Evolutionary conservation across 83 land plant genomes (phyloP), one percentile per base, ranked within the genome.

Genomic region (Larix sibirica): DNA sequence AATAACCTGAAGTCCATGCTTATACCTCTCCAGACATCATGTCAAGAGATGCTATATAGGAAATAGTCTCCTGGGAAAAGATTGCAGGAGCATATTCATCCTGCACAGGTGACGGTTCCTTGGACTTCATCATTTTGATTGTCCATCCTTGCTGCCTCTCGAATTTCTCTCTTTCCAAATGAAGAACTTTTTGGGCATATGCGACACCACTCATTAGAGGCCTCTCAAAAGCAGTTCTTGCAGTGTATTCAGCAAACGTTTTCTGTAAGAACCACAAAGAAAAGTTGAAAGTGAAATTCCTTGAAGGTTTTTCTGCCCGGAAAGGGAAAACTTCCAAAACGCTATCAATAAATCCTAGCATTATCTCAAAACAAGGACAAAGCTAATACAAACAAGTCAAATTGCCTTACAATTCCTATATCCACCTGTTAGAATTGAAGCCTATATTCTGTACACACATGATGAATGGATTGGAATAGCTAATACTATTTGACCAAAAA

Each of bases 161-260:
- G 88, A 96, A 95, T n/a, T 76, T 68, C 77, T 89, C 93, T 75
- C 99, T 87, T 64, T 96, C 89, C 44, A 88, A 82, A 44, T 96
- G 96, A 47, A 82, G 81, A 50, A 95, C 99, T 85, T 85, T 91
- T 69, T 90, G 79, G 70, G 99, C 98, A 90, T 96, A 96, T 3
- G 99, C 96, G 44, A 96, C 99, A 68, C 98, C 98, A 81, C 92
- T 93, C 77, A 94, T 92, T 79, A 96, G 86, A 23, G 99, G 99
- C 81, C 99, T 90, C 80, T 95, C 99, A 81, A 95, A 96, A 10
- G 99, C 88, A 59, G 99, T 96, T 58, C 94, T 90, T 59, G 90
- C 96, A 28, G 99, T 92, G 82, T 95, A 95, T 58, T 86, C 88
- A 75, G 92, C 95, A 89, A 96, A 96, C 13, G 99, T 95, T 87